Percentiles rank a stretch among this genome's conserved stretches.
Conservation (phyloP, 169 alveolate genomes). For the Plasmodium vinckei region DNA sequence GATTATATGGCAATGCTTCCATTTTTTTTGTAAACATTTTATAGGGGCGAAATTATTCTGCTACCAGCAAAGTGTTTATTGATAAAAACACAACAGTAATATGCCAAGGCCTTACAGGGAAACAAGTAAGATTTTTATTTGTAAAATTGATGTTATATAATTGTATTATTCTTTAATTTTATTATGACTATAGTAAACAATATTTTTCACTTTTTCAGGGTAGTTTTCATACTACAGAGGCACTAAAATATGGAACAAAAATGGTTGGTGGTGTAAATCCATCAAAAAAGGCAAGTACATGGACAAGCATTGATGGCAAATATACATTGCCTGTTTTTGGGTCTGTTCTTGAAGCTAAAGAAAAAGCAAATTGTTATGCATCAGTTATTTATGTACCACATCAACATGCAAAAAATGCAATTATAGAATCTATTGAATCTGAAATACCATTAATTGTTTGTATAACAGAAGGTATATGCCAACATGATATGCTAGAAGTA, state of each 20-base stretch:
- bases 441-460: slow-evolving; percentile 95
- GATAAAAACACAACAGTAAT: slow-evolving; percentile 93
- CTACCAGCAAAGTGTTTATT: slow-evolving; percentile 89
- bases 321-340: slow-evolving; percentile 86
- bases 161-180: neutral
- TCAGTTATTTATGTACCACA: slow-evolving; percentile 97
- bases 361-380: slow-evolving; percentile 94
- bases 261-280: slow-evolving; percentile 97
- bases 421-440: slow-evolving; percentile 95
- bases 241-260: slow-evolving; percentile 92
- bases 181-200: neutral
- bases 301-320: slow-evolving; percentile 84
- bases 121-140: slow-evolving; percentile 87
- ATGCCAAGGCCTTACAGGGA: slow-evolving; percentile 95
- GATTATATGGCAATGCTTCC: neutral
- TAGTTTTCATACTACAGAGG: slow-evolving; percentile 92
- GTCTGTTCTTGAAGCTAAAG: slow-evolving; percentile 77
- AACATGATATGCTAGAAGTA: slow-evolving; percentile 97
- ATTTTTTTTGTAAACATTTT: neutral
- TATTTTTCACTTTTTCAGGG: slow-evolving; percentile 83
- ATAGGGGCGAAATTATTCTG: slow-evolving; percentile 74
- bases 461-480: slow-evolving; percentile 99
- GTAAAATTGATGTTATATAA: neutral
- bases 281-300: slow-evolving; percentile 89
- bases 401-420: slow-evolving; percentile 95